Evolutionary conservation across 305 asterid species (phyloP).

Genomic region (Solanum chacoense): DNA sequence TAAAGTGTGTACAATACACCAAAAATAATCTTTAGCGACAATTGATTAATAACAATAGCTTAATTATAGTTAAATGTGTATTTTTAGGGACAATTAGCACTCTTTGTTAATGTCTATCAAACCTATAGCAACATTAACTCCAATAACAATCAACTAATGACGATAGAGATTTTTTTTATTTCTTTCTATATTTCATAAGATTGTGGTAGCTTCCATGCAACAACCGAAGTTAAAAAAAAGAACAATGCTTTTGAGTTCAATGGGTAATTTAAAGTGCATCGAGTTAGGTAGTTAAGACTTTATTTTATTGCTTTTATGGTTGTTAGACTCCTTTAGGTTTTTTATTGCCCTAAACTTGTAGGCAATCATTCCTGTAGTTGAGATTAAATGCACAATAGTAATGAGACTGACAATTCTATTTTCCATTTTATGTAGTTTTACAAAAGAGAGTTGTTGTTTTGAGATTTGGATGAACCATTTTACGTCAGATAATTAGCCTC

Average conservation of each 20-base stretch:
- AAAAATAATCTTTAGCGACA: background rate
- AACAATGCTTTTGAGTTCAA: background rate
- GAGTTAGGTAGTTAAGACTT: background rate
- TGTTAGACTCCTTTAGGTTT: background rate
- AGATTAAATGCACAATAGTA: background rate
- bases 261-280: background rate
- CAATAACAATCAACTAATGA: background rate
- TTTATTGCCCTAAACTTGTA: background rate
- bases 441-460: background rate
- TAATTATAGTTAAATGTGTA: background rate
- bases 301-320: background rate
- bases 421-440: background rate
- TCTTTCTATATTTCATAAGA: background rate
- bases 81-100: background rate
- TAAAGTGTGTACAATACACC: fast-evolving
- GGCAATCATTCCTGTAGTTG: background rate
- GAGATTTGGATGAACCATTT: background rate
- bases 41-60: background rate
- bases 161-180: background rate
- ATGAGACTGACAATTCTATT: background rate
- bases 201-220: background rate
- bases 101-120: background rate
- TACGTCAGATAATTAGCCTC: background rate
- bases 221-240: background rate
- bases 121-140: background rate